Evolutionary conservation across 805 yeast genomes (phyloP).

Genomic region (Ogataea pini): DNA sequence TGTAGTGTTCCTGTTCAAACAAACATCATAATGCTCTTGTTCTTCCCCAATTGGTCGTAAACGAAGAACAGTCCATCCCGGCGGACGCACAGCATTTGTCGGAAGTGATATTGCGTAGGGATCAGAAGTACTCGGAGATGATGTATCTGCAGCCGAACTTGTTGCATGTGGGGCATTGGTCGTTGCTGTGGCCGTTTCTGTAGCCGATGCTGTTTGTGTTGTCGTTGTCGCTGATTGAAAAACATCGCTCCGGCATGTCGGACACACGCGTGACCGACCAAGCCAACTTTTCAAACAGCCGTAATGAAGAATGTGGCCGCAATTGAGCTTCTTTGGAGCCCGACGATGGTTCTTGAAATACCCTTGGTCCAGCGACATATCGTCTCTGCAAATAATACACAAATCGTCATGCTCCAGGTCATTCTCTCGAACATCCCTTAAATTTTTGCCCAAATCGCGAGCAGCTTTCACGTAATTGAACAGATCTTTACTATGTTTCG

Average conservation of each 20-base stretch:
- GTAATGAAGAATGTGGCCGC: constrained; percentile 87
- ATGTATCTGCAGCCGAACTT: no score
- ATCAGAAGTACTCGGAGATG: no score
- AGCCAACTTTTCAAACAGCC: constrained; percentile 93
- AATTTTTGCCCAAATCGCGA: constrained; percentile 60
- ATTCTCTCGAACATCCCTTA: constrained; percentile 60
- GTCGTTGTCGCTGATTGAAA: constrained; percentile 31
- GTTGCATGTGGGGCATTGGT: no score
- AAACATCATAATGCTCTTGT: constrained; percentile 16
- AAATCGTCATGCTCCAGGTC: constrained; percentile 65
- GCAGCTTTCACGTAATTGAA: constrained; percentile 46
- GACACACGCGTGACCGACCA: constrained; percentile 90
- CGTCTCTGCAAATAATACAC: constrained; percentile 92
- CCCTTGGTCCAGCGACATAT: constrained; percentile 55
- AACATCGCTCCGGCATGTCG: constrained; percentile 81
- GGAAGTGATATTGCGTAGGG: constrained; percentile 20
- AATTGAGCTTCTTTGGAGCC: constrained; percentile 72
- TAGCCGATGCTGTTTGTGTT: not conserved
- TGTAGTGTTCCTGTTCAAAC: constrained; percentile 14
- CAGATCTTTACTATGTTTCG: constrained; percentile 40
- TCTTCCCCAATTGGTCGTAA: constrained; percentile 7
- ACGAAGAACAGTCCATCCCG: constrained; percentile 35
- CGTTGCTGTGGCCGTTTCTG: not conserved
- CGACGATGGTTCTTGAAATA: constrained; percentile 38
- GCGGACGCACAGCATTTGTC: constrained; percentile 31